Conservation (phyloP, 768 basidiomycete species). For the Amanita fuliginea region DNA sequence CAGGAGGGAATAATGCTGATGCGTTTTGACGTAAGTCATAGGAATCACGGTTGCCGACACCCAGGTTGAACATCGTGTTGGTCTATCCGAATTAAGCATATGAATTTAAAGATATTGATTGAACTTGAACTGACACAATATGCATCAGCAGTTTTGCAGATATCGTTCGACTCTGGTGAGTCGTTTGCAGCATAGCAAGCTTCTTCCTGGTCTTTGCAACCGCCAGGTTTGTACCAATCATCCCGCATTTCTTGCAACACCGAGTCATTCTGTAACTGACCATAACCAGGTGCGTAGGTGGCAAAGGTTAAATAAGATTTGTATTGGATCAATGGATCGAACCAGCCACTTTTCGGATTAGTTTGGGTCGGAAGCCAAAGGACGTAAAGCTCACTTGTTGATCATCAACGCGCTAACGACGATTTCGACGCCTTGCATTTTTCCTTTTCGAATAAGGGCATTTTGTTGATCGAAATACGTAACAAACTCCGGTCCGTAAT, state of each 20-base stretch:
- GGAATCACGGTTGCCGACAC: constrained; percentile 39
- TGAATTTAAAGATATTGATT: not conserved
- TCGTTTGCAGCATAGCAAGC: constrained; percentile 48
- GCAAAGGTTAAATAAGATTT: constrained; percentile 52
- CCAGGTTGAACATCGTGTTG: constrained; percentile 36
- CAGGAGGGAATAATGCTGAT: constrained; percentile 42
- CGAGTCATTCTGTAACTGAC: constrained; percentile 39
- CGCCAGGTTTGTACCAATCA: constrained; percentile 33
- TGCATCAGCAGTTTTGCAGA: constrained; percentile 39
- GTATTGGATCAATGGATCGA: constrained; percentile 53
- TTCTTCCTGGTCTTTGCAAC: constrained; percentile 44
- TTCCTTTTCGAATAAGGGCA: constrained; percentile 30
- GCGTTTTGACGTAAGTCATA: constrained; percentile 51
- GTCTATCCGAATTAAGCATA: constrained; percentile 12
- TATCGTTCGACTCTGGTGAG: constrained; percentile 29
- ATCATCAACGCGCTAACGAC: constrained; percentile 53
- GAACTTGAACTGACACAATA: constrained; percentile 36
- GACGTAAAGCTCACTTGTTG: constrained; percentile 33
- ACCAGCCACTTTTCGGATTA: constrained; percentile 40
- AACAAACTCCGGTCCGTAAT: constrained; percentile 56
- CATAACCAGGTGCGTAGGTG: constrained; percentile 53
- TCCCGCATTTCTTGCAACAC: constrained; percentile 36
- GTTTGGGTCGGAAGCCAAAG: not conserved
- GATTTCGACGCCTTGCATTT: constrained; percentile 37
- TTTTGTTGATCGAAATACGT: constrained; percentile 59